Base-by-base conservation (phyloP, 768 basidiomycete species). In the Tricholoma saponaceum region DNA sequence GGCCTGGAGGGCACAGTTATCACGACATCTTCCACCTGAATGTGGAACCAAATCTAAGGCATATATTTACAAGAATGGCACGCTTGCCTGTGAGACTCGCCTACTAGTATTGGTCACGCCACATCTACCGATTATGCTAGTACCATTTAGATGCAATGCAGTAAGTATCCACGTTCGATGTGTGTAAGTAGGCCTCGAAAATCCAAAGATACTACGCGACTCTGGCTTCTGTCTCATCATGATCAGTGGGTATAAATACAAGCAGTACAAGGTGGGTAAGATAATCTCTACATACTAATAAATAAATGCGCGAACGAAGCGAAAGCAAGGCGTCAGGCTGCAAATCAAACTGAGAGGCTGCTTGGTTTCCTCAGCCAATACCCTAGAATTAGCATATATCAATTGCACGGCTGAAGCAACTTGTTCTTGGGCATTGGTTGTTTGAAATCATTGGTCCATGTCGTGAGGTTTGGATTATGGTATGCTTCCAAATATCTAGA, bases 391-490 rank as follows among this genome's bases (percentile, higher is more conserved):
- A 22, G 30, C 6, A 25, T 41, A 22, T 71, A 22, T 71, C 59
- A 77, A 56, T 43, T 43, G 41, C 77, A 78, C 49, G 70, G 66
- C 28, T 64, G 74, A 6, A 79, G 61, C 51, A 82, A 70, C 4
- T 71, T 77, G 69, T 85, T 89, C 72, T 83, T 86, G 9, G 87
- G 87, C 71, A 81, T 81, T 12, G 76, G 66, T 60, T 85, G 83
- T 8, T 75, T 70, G 63, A 74, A 86, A 51, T 79, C 79, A 49
- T 74, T 66, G 14, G 72, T 70, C 81, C 82, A 82, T 0, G 80
- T 82, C 18, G 80, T 82, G 9, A 82, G 63, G 67, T 85, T 84
- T 8, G 86, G 79, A 63, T 93, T 87, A 12, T 78, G 82, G 66
- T 93, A 93, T 2, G 88, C 86, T 56, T 86, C 83, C 18, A 78